Conservation (phyloP, 1,139 yeast species). For the Pneumocystis sp. region DNA sequence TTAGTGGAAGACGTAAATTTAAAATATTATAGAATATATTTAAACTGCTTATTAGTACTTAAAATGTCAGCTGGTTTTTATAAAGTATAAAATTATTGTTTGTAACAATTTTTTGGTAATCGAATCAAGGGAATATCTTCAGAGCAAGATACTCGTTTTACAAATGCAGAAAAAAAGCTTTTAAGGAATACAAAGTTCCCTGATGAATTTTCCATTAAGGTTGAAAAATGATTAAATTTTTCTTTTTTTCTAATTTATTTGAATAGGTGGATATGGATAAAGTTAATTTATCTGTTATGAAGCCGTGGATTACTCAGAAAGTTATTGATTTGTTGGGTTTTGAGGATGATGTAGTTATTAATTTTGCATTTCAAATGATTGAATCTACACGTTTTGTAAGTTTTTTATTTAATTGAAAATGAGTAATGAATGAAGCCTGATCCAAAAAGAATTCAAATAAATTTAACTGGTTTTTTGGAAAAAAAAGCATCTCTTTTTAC, state of each 20-base stretch:
- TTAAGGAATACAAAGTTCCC: constrained; percentile 6
- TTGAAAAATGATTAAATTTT: background rate
- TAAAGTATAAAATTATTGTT: background rate
- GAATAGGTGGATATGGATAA: constrained; percentile 12
- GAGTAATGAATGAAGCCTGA: constrained; percentile 12
- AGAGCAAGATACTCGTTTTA: constrained; percentile 6
- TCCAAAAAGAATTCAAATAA: constrained; percentile 14
- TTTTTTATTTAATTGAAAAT: background rate
- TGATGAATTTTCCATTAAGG: constrained; percentile 1
- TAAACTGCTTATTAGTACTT: background rate
- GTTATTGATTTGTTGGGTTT: constrained; percentile 9
- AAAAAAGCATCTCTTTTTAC: constrained; percentile 16
- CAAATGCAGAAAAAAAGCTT: constrained; percentile 8
- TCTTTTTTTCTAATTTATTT: background rate
- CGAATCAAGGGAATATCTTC: constrained; percentile 5
- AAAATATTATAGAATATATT: background rate
- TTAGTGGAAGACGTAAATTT: background rate
- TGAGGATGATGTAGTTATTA: constrained; percentile 15
- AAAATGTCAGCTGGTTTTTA: background rate
- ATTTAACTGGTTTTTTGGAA: constrained; percentile 19
- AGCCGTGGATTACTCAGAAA: constrained; percentile 14
- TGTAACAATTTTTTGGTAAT: background rate
- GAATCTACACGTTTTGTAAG: constrained; percentile 7
- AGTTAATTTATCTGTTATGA: constrained; percentile 15
- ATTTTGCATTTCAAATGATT: constrained; percentile 10